These are phyloP conservation scores for Backusella westeae DNA, from an alignment of 192 early-diverging fungal genomes.

Conservation along the genomic window DNA sequence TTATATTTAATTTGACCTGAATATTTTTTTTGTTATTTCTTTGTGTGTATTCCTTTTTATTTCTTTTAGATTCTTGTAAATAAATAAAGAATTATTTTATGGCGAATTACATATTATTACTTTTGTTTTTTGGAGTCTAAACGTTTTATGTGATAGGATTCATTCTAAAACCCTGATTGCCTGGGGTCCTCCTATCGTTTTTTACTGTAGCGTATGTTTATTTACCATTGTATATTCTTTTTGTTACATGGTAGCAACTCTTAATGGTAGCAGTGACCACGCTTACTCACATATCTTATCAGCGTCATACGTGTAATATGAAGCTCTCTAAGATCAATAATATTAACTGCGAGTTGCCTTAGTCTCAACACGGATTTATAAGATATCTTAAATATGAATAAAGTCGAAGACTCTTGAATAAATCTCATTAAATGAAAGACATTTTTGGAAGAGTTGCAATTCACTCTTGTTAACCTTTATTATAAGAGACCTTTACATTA, in stretches of 20 bases:
- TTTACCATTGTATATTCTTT: not conserved
- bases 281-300: not conserved
- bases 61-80: conserved; percentile 1
- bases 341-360: not conserved
- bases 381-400: not conserved
- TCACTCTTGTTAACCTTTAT: too few relatives aligned
- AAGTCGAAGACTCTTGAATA: too few relatives aligned
- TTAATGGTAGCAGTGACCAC: not conserved
- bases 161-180: conserved; percentile 17
- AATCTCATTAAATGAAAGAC: not conserved
- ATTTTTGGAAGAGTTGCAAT: too few relatives aligned
- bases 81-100: conserved; percentile 2
- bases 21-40: not conserved
- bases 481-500: too few relatives aligned
- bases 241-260: not conserved
- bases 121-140: not conserved
- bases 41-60: conserved; percentile 1
- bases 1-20: not conserved
- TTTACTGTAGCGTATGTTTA: not conserved
- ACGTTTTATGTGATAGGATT: not conserved
- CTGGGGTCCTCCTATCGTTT: not conserved
- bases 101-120: not conserved
- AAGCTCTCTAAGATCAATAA: not conserved
- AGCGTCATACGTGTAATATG: not conserved
- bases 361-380: not conserved